Conservation (phyloP, 805 yeast genomes). For the Peterozyma toletana region DNA sequence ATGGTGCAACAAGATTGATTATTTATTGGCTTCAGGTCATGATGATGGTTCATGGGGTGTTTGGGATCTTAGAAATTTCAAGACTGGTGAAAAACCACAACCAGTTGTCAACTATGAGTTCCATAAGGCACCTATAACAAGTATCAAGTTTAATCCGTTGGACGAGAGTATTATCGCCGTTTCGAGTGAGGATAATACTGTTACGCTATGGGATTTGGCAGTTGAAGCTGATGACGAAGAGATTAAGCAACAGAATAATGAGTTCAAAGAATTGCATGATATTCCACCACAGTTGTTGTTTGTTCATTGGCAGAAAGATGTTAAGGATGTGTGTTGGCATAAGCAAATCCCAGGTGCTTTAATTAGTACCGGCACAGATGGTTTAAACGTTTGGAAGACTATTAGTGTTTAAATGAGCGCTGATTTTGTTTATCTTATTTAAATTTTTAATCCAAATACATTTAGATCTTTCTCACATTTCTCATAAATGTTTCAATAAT, state of each 20-base stretch:
- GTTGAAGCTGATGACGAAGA: conserved; percentile 99
- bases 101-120: conserved; percentile 95
- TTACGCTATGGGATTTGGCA: conserved; percentile 95
- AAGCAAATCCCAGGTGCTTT: conserved; percentile 93
- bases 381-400: conserved; percentile 92
- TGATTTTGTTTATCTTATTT: not conserved
- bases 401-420: conserved; percentile 61
- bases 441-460: too few species aligned
- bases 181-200: conserved; percentile 94
- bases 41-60: conserved; percentile 98
- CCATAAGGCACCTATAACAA: conserved; percentile 90
- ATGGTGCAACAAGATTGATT: conserved; percentile 86
- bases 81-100: conserved; percentile 47
- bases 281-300: conserved; percentile 94
- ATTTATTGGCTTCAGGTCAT: conserved; percentile 89
- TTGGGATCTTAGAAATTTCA: conserved; percentile 91
- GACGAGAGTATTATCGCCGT: conserved; percentile 96
- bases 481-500: too few species aligned
- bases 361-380: conserved; percentile 93
- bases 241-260: conserved; percentile 76
- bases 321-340: conserved; percentile 98
- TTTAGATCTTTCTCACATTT: not conserved
- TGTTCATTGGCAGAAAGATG: conserved; percentile 97
- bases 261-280: conserved; percentile 71
- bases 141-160: conserved; percentile 88